Base-by-base conservation (phyloP, 2,329 filamentous ascomycete species). In the Aspergillus sp. region DNA sequence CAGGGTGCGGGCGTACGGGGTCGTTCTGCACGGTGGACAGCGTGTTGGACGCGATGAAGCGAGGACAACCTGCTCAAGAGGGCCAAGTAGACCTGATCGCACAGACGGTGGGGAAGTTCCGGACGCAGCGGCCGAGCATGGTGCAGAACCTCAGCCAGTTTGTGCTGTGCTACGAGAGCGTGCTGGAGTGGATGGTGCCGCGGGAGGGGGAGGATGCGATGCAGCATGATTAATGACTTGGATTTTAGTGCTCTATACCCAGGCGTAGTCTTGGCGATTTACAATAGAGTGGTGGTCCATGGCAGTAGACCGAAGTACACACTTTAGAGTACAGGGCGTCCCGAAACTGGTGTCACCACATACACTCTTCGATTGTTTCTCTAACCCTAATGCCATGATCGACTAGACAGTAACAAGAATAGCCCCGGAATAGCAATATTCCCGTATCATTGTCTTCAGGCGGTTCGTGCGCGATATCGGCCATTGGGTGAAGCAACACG, bases 1-100 rank as follows among this genome's bases (percentile, higher is more conserved):
- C 91, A 3, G 91, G 91, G 0, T 98, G 91, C 60, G 91, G 91
- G 1, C 81, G 91, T 10, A 98, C 91, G 0, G 91, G 91, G 3
- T 89, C 91, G 0, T 98, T 96, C 53, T 96, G 91, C 57, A 93
- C 91, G 0, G 86, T 96, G 11, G 91, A 96, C 56, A 89, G 82
- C 24, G 91, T 96, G 6, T 80, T 96, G 35, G 88, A 95, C 59
- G 93, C 95, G 83, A 66, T 98, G 39, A 94, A 94, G 64, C 78
- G 84, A n/a, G 86, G 94, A 58, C 73, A 67, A 13, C 55, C 59
- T 38, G 61, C 60, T 17, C 48, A 46, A 4, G 55, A 19, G 17
- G 28, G 19, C 14, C 32, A 22, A 13, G 53, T 83, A 2, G 91
- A 98, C 55, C 60, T 96, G 38, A 78, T 98, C 29, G 79, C 84